Conservation (phyloP, 352 stramenopile species). For the Phytophthora cactorum region DNA sequence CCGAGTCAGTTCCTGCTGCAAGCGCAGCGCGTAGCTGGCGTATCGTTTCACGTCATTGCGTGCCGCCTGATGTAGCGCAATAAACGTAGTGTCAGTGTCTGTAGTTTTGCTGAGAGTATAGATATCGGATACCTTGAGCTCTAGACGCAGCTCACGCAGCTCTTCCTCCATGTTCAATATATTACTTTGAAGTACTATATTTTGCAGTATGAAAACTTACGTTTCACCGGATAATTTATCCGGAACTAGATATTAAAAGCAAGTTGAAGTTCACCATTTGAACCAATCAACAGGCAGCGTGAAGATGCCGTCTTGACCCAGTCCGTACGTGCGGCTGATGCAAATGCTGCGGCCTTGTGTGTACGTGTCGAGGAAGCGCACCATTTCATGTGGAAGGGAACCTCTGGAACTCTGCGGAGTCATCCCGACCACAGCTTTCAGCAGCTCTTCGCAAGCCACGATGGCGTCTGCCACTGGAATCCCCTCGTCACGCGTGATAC, state of each 20-base stretch:
- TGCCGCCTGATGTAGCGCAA: constrained; percentile 19
- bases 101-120: background rate
- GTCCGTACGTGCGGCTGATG: constrained; percentile 44
- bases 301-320: constrained; percentile 54
- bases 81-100: background rate
- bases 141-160: constrained; percentile 24
- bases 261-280: constrained; percentile 41
- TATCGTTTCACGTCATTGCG: constrained; percentile 46
- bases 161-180: constrained; percentile 31
- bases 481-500: constrained; percentile 42
- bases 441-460: constrained; percentile 38
- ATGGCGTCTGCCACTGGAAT: constrained; percentile 43
- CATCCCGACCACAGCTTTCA: constrained; percentile 42
- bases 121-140: constrained; percentile 31
- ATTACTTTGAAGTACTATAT: constrained; percentile 9
- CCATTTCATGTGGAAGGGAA: constrained; percentile 33
- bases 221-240: constrained; percentile 8
- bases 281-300: constrained; percentile 53
- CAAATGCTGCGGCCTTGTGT: constrained; percentile 37
- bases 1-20: constrained; percentile 41
- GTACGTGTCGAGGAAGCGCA: constrained; percentile 38
- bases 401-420: constrained; percentile 17
- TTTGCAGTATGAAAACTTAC: background rate
- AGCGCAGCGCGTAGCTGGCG: constrained; percentile 33
- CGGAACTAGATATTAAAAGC: constrained; percentile 6